phyloP scores from a whole-genome alignment of 2,329 filamentous ascomycete genomes.

The Monosporascus sp. region DNA sequence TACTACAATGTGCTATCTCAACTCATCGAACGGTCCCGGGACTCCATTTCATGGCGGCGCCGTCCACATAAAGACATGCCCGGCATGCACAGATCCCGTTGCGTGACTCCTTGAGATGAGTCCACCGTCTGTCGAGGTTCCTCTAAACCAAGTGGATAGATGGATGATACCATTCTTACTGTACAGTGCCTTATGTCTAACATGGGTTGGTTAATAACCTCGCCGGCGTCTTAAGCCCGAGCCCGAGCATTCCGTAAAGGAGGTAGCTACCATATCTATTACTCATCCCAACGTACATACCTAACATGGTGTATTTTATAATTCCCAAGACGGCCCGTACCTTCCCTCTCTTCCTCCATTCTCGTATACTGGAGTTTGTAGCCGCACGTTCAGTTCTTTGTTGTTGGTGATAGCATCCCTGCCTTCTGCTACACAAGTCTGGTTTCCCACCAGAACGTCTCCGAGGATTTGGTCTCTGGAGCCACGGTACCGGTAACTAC shows the following conservation, averaged over 20 bases:
- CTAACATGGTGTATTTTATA: not conserved
- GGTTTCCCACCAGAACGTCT: too few relatives aligned
- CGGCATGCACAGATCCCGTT: too few relatives aligned
- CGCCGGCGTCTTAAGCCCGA: not conserved
- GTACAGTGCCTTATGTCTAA: not conserved
- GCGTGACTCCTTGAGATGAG: not conserved
- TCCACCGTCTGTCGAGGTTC: not conserved
- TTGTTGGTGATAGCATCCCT: too few relatives aligned
- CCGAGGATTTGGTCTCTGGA: too few relatives aligned
- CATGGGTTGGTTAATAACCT: not conserved
- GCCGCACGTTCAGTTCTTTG: too few relatives aligned
- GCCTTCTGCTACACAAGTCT: too few relatives aligned
- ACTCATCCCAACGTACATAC: not conserved
- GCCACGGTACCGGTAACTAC: too few relatives aligned
- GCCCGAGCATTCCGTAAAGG: not conserved
- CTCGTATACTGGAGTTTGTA: too few relatives aligned
- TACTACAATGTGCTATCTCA: too few relatives aligned
- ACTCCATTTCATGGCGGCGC: too few relatives aligned
- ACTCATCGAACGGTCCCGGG: too few relatives aligned
- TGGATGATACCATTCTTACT: not conserved
- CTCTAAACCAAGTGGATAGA: not conserved
- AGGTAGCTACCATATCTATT: not conserved
- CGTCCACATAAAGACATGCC: too few relatives aligned
- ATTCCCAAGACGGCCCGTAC: not conserved
- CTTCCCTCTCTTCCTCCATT: not conserved